Base-by-base conservation (phyloP, 1,284 basidiomycete genomes). In the Stygiomarasmius scandens region DNA sequence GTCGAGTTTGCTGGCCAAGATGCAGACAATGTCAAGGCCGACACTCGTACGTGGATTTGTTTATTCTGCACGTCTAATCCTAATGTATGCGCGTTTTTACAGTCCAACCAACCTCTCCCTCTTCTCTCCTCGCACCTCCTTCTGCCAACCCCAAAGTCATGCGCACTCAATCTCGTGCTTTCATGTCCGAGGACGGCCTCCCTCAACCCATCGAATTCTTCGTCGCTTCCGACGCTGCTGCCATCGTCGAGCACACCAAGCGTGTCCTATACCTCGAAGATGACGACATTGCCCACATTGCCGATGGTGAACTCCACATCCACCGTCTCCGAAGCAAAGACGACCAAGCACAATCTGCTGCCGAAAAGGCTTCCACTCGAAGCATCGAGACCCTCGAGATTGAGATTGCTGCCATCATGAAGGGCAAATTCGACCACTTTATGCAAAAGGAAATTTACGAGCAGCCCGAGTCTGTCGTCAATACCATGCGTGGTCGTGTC, bases 401-500 rank as follows among this genome's bases (percentile, higher is more conserved):
- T 68, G 97, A 99, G 76, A 88, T 99, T 51, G 97, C 96, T 36
- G 97, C 97, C 68, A 99, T 99, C 80, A 99, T 99, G 97, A 99
- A 99, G 85, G 97, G 97, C 72, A 94, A 95, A 74, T 99, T 98
- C 73, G 94, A 96, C 73, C 96, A 97, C 76, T 99, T 99, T 77
- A 99, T 99, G 97, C 96, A 99, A 76, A 99, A 99, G 82, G 97
- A 99, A 77, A 99, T 99, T 70, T 99, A 97, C 83, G 97, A 99
- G 74, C 97, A 99, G 77, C 97, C 96, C 60, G 97, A 99, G 72
- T 98, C 95, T 49, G 97, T 99, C 65, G 95, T 99, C 77, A 99
- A 99, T 85, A 99, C 97, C 53, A 99, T 99, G 97, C 93, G 97
- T 86, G 97, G 97, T 63, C 94, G 97, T 68, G 93, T 99, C 81